Evolutionary conservation across 2,329 filamentous ascomycete species (phyloP), one percentile per base, ranked within the genome.

Genomic region (Ilyonectria mors-panacis): DNA sequence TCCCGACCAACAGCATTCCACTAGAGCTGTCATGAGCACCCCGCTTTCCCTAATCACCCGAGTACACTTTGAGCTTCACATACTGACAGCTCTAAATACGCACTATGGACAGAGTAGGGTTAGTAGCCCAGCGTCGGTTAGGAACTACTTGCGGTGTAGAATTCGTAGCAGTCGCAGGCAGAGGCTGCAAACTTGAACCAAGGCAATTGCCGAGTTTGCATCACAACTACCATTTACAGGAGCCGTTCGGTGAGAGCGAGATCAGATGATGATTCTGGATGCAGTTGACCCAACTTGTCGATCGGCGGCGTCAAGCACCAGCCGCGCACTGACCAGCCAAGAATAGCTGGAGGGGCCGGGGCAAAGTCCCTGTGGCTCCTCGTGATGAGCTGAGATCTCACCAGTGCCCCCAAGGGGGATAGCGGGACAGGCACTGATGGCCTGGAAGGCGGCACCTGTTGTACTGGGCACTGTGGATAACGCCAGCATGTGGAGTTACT

Each of bases 191-290:
- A 42, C 15, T n/a, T n/a, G n/a, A 42, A 17, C 39, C n/a, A 4
- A 42, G 17, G 15, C 39, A n/a, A n/a, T n/a, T n/a, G n/a, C n/a
- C 7, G 39, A 42, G n/a, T n/a, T 42, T 42, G 39, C 15, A 17
- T n/a, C 19, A 8, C 8, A 17, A n/a, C n/a, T n/a, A 42, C 39
- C 15, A 42, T 17, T 17, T n/a, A 42, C 39, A 42, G 50, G 26
- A 37, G 39, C 28, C 23, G 21, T 37, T 30, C 35, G 50, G 56
- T 19, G 56, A 55, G 48, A 51, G 39, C 39, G 35, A 53, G 6
- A 55, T 68, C 66, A 68, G 30, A 68, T 62, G 66, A 66, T 48
- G 50, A 37, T 28, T 55, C 58, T 60, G 63, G 58, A 65, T 63
- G 54, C 60, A 56, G 57, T 56, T 56, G 60, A 50, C 63, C 65